Conservation (phyloP, 768 basidiomycete species). For the Leccinum olivaceopallidum region DNA sequence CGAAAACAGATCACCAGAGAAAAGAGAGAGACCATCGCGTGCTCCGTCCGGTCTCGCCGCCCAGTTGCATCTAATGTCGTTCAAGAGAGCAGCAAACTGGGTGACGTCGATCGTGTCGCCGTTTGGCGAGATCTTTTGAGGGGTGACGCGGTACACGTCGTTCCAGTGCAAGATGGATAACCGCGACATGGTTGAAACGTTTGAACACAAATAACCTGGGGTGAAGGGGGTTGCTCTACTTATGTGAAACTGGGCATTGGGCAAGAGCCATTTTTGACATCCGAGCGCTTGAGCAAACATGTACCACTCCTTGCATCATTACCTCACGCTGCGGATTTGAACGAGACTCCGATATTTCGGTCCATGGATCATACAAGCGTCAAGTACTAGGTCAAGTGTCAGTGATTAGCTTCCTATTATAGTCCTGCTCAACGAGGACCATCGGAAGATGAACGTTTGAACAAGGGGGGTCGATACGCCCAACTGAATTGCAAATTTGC, state of each 20-base stretch:
- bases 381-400: too few species aligned
- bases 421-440: too few species aligned
- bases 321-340: too few species aligned
- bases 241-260: slow-evolving; percentile 2
- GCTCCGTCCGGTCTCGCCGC: slow-evolving; percentile 43
- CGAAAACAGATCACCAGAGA: slow-evolving; percentile 89
- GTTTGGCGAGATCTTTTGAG: slow-evolving; percentile 62
- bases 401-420: too few species aligned
- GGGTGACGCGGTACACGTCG: slow-evolving; percentile 80
- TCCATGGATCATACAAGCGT: too few species aligned
- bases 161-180: slow-evolving; percentile 69
- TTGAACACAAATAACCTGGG: neutral
- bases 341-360: too few species aligned
- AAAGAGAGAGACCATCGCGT: slow-evolving; percentile 75
- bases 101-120: slow-evolving; percentile 79
- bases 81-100: slow-evolving; percentile 76
- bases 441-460: too few species aligned
- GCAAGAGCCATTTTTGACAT: neutral
- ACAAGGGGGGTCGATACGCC: too few species aligned
- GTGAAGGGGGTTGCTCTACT: slow-evolving; percentile 3
- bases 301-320: too few species aligned
- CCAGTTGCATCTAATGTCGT: slow-evolving; percentile 64
- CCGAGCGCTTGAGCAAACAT: neutral
- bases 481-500: too few species aligned
- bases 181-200: slow-evolving; percentile 31